Base-by-base conservation (phyloP, 495 filamentous ascomycete genomes). In the Xylaria flabelliformis region DNA sequence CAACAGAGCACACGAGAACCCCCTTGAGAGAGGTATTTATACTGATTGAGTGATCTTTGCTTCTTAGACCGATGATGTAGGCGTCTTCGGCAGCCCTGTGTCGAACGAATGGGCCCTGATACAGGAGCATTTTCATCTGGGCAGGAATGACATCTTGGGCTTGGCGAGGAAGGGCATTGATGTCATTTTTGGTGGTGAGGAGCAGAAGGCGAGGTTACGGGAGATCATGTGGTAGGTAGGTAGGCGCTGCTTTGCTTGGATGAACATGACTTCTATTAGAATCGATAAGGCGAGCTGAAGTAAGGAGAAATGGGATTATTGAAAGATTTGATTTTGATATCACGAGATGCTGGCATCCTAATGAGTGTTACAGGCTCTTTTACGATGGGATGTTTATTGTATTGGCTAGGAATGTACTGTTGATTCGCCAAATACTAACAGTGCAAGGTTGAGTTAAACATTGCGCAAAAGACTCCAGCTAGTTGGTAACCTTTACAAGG, bases 61-160 rank as follows among this genome's bases (percentile, higher is more conserved):
- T 34, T 15, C 24, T n/a, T 72, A 95, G 93, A 97, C 93, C 1
- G 93, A 97, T 80, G 93, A 97, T 80, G 92, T 97, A 26, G 94
- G 93, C 2, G 88, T 96, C 50, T 95, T 97, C 70, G 90, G 88
- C 51, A 94, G 91, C 78, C 86, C 88, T 0, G 80, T 95, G n/a
- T 94, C 91, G 15, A 90, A 94, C 72, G 94, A 97, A 75, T 95
- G 95, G 75, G 77, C 83, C 4, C 87, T 97, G 19, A 91, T 91
- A 15, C 89, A 91, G 4, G 78, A 92, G 78, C 89, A 94, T 76
- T 96, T 96, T 75, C 79, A 81, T 0, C 81, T 96, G 24, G 78
- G 72, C 39, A 82, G 84, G 46, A 72, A 78, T 2, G 87, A 92
- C 62, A 80, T 95, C 10, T 77, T 88, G 67, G 77, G 80, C 3